A percentile compares a stretch with the other conserved stretches of the same genome.
phyloP scores from a whole-genome alignment of 2,329 filamentous ascomycete genomes.

The Colletotrichum costaricense region DNA sequence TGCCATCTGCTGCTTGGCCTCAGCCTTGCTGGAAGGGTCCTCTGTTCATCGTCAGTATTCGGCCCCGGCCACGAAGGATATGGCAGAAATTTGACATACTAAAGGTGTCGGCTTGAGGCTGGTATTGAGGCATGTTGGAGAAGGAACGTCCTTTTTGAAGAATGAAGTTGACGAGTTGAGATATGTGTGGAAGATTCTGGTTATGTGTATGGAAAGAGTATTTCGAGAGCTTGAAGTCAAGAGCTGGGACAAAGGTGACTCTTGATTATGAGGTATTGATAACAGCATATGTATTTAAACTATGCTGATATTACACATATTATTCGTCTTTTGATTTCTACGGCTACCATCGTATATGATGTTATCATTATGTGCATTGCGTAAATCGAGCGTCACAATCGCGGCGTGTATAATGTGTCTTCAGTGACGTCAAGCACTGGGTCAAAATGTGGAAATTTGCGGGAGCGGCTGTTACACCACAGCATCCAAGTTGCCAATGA shows the following conservation, averaged over 20 bases:
- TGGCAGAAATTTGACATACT: background rate
- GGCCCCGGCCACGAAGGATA: no score
- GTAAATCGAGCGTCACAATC: background rate
- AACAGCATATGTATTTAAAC: background rate
- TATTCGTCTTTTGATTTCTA: background rate
- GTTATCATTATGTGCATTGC: background rate
- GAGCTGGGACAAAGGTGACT: no score
- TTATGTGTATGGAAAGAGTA: no score
- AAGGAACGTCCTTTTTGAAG: background rate
- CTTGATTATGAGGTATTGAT: no score
- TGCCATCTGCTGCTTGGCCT: slow-evolving; percentile 13
- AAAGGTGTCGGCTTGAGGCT: slow-evolving; percentile 9
- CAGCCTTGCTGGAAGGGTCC: slow-evolving; percentile 11
- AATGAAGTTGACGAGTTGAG: background rate
- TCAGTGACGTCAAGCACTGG: slow-evolving; percentile 12
- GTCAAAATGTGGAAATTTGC: slow-evolving; percentile 11
- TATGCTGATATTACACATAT: background rate
- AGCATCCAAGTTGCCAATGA: background rate
- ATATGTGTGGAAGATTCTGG: no score
- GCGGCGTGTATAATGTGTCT: background rate
- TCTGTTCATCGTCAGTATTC: background rate
- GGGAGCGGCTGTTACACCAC: background rate
- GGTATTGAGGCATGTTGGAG: slow-evolving; percentile 18
- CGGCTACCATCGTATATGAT: background rate
- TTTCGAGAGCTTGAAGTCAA: background rate